Evolutionary conservation across 768 basidiomycete genomes (phyloP).

Genomic region (Phlegmacium glaucopus): DNA sequence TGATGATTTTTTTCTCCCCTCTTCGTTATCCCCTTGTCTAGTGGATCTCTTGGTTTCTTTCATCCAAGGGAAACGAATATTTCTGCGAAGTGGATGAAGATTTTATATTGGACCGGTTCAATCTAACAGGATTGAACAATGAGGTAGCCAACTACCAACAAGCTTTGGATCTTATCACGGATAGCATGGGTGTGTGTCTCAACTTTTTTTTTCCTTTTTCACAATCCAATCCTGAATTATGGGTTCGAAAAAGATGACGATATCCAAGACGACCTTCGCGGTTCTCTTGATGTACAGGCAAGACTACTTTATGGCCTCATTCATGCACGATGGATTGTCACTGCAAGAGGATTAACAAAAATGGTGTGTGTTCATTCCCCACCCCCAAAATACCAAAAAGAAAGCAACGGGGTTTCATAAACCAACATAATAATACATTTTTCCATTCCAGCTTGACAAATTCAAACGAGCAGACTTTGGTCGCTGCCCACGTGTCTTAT

Average conservation of each 20-base stretch:
- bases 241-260: constrained; percentile 86
- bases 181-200: constrained; percentile 75
- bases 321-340: constrained; percentile 96
- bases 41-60: constrained; percentile 99
- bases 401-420: too few relatives aligned
- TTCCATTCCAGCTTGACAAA: constrained; percentile 72
- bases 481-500: constrained; percentile 95
- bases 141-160: constrained; percentile 94
- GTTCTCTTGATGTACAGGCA: constrained; percentile 90
- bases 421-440: background rate
- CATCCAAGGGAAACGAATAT: constrained; percentile 98
- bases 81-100: constrained; percentile 99
- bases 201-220: too few relatives aligned
- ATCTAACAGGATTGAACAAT: constrained; percentile 94
- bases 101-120: constrained; percentile 97
- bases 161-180: constrained; percentile 94
- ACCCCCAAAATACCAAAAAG: background rate
- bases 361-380: constrained; percentile 59
- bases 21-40: constrained; percentile 24
- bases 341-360: constrained; percentile 87
- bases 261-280: constrained; percentile 90
- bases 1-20: too few relatives aligned
- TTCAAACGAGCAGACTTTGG: constrained; percentile 99
- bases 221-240: too few relatives aligned
- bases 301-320: constrained; percentile 93